Conservation (phyloP, 371 early-diverging fungal species). For the Circinella minor region DNA sequence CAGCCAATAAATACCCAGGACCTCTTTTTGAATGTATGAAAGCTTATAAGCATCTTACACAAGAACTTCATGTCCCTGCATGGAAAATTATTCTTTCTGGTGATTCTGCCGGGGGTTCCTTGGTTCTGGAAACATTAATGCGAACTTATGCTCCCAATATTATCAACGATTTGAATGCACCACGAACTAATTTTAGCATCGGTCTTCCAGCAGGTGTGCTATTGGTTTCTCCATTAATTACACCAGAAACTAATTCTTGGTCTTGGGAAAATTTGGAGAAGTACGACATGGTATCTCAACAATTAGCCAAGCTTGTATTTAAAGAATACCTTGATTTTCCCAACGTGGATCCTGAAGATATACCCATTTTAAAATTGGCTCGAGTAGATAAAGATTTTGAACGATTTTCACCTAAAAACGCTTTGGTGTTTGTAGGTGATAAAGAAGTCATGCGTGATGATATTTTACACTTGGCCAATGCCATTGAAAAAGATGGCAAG, state of each 20-base stretch:
- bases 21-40: conserved; percentile 49
- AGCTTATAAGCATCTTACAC: conserved; percentile 51
- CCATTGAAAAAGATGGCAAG: conserved; percentile 26
- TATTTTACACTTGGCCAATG: conserved; percentile 26
- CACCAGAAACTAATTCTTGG: conserved; percentile 28
- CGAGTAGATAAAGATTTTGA: conserved; percentile 26
- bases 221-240: conserved; percentile 37
- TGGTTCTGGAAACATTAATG: conserved; percentile 36
- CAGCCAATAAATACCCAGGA: conserved; percentile 48
- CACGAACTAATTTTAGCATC: conserved; percentile 25
- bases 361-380: conserved; percentile 32
- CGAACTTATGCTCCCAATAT: conserved; percentile 33
- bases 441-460: conserved; percentile 49
- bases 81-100: conserved; percentile 41
- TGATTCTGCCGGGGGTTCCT: conserved; percentile 44
- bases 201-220: conserved; percentile 41
- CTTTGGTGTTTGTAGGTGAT: conserved; percentile 38
- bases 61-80: conserved; percentile 35
- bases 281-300: conserved; percentile 30
- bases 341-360: conserved; percentile 25
- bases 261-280: conserved; percentile 37
- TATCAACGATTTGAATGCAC: conserved; percentile 23
- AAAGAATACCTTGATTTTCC: conserved; percentile 40
- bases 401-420: conserved; percentile 36
- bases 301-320: conserved; percentile 30